These are phyloP conservation scores for Coemansia sp. DNA, from an alignment of 192 early-diverging fungal species.

Conservation along the genomic window DNA sequence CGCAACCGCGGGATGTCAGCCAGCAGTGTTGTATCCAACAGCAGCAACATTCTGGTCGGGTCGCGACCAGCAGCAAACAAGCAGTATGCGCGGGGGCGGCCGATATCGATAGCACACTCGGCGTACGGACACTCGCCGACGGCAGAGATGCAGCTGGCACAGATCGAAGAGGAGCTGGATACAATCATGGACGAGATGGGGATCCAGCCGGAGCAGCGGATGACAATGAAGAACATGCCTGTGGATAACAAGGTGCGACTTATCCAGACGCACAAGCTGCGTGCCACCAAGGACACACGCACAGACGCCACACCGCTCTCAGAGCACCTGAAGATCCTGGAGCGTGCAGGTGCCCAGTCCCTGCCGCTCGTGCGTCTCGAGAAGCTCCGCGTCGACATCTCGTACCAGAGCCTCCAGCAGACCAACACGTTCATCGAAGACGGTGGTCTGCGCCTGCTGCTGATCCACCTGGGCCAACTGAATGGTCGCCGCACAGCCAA, in stretches of 20 bases:
- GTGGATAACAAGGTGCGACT: constrained; percentile 46
- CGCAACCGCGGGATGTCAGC: constrained; percentile 17
- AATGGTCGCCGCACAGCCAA: constrained; percentile 30
- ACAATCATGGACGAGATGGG: constrained; percentile 54
- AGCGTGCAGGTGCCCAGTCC: constrained; percentile 41
- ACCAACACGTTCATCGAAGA: constrained; percentile 40
- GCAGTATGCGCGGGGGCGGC: constrained; percentile 13
- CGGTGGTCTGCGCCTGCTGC: constrained; percentile 41
- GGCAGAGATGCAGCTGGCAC: constrained; percentile 34
- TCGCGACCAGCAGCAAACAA: not conserved
- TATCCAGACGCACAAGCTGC: constrained; percentile 43
- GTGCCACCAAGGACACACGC: constrained; percentile 1
- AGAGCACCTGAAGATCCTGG: constrained; percentile 45
- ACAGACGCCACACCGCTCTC: constrained; percentile 28
- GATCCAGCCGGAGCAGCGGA: constrained; percentile 36
- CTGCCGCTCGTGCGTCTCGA: constrained; percentile 46
- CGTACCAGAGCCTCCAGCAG: constrained; percentile 49
- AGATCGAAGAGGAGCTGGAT: constrained; percentile 51
- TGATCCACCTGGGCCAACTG: constrained; percentile 41
- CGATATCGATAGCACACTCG: constrained; percentile 21
- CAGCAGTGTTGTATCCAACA: constrained; percentile 16
- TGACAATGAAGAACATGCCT: constrained; percentile 44
- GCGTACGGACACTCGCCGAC: constrained; percentile 15
- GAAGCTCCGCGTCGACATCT: constrained; percentile 44
- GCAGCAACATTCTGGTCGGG: constrained; percentile 10